Conservation (phyloP, 2,329 filamentous ascomycete genomes). For the Phoma sp. region DNA sequence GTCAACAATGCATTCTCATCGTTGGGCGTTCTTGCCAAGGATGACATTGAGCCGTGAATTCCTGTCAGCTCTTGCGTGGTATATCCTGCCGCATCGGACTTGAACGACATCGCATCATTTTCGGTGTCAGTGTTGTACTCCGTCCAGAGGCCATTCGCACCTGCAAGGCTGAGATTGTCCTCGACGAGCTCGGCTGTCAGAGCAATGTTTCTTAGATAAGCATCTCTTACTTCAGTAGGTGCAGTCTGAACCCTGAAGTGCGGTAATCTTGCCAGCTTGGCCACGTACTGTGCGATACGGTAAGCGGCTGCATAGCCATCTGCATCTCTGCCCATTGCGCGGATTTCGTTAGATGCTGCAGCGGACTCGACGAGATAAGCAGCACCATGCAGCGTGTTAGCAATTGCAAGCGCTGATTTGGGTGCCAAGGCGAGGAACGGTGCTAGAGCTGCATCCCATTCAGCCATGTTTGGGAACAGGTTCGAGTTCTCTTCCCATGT, state of each 20-base stretch:
- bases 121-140: slow-evolving; percentile 56
- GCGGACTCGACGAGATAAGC: slow-evolving; percentile 64
- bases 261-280: slow-evolving; percentile 60
- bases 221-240: slow-evolving; percentile 23
- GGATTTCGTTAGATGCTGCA: slow-evolving; percentile 24
- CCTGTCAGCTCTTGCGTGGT: slow-evolving; percentile 52
- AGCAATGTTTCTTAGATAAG: slow-evolving; percentile 57
- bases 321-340: slow-evolving; percentile 63
- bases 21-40: slow-evolving; percentile 17
- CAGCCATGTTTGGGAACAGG: slow-evolving; percentile 67
- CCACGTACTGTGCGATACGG: slow-evolving; percentile 75
- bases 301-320: slow-evolving; percentile 74
- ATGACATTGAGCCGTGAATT: slow-evolving; percentile 21
- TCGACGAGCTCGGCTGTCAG: slow-evolving; percentile 63
- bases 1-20: slow-evolving; percentile 31
- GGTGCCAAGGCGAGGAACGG: slow-evolving; percentile 61
- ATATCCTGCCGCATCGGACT: slow-evolving; percentile 57
- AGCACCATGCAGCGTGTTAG: slow-evolving; percentile 72
- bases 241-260: slow-evolving; percentile 46
- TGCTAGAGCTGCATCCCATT: slow-evolving; percentile 70
- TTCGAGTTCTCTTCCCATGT: slow-evolving; percentile 40
- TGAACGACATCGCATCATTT: slow-evolving; percentile 59
- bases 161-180: slow-evolving; percentile 64
- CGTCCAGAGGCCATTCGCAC: slow-evolving; percentile 61
- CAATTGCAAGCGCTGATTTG: slow-evolving; percentile 72